Evolutionary conservation across 2,329 filamentous ascomycete species (phyloP), one percentile per base, ranked within the genome.

Genomic region (Dichotomopilus funicola): DNA sequence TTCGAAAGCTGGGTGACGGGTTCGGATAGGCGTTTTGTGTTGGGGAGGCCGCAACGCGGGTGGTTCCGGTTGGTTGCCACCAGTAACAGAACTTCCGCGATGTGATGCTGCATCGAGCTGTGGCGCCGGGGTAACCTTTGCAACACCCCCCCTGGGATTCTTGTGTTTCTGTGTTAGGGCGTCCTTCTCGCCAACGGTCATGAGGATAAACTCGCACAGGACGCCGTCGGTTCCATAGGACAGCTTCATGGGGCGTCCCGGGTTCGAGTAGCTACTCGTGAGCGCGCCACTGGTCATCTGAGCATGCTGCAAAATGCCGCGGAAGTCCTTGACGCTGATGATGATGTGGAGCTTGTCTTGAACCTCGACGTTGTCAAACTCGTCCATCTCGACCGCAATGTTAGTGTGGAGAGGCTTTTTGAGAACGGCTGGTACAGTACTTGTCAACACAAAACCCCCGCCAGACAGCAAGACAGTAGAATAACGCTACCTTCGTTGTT

Each of bases 401-500:
- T 87, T 88, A 8, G 88, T 92, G 63, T 89, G 87, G 1, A 92
- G 75, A 5, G 88, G 88, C 66, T 91, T 89, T 67, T 89, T 91
- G 45, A 91, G 71, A 12, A 90, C 83, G 64, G 88, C 87, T 87
- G 50, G 9, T 10, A 27, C 46, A 50, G 9, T 10, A 27, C 46
- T 10, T 6, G 55, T 63, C 49, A 61, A 62, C 52, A 60, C 53
- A 13, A 56, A 42, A 51, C 6, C 1, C 35, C 33, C 6, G 31
- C 44, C 19, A 13, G 31, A 10, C 19, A 27, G 19, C 19, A 27
- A 27, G 19, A 27, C 19, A 27, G 19, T 27, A 19, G 9, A 19
- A 10, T 33, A 41, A 19, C 7, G 58, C 66, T 68, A 79, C 80
- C 78, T 66, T 85, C 85, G 19, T 65, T 66, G 51, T 59, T 64